Evolutionary conservation across 2,329 filamentous ascomycete species (phyloP).

Genomic region (Nakataea oryzae): DNA sequence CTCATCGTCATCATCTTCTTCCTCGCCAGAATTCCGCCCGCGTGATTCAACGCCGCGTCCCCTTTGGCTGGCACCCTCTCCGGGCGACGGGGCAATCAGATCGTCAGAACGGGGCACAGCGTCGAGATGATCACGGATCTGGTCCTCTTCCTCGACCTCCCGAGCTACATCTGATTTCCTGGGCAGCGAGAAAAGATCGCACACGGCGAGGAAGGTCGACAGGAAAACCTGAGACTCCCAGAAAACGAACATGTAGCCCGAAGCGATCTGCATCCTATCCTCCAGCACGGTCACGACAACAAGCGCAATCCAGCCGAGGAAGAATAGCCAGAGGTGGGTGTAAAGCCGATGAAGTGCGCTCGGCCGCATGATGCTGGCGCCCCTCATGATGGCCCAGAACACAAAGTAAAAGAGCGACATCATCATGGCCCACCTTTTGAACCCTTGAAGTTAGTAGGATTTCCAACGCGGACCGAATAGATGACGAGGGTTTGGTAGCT

Average conservation of each 20-base stretch:
- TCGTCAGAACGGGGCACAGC: slow-evolving; percentile 19
- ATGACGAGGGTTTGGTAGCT: slow-evolving; percentile 13
- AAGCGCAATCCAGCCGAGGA: slow-evolving; percentile 61
- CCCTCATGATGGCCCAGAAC: slow-evolving; percentile 74
- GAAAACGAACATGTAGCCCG: slow-evolving; percentile 74
- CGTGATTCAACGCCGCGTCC: slow-evolving; percentile 14
- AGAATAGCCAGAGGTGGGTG: slow-evolving; percentile 73
- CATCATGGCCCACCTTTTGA: slow-evolving; percentile 66
- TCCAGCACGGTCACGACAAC: slow-evolving; percentile 66
- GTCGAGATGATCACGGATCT: slow-evolving; percentile 25
- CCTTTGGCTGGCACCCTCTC: slow-evolving; percentile 15
- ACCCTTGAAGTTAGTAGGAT: background rate
- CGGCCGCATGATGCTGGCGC: slow-evolving; percentile 69
- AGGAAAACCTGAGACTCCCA: slow-evolving; percentile 68
- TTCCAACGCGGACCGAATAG: background rate
- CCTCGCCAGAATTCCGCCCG: slow-evolving; percentile 11
- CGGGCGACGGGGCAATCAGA: slow-evolving; percentile 28
- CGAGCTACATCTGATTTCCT: slow-evolving; percentile 60
- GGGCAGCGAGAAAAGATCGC: slow-evolving; percentile 71
- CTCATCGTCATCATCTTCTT: slow-evolving; percentile 24
- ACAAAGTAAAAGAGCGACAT: slow-evolving; percentile 68
- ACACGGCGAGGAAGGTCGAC: slow-evolving; percentile 62
- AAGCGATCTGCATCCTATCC: slow-evolving; percentile 59
- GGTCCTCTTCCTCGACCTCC: slow-evolving; percentile 40
- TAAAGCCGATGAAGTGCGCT: slow-evolving; percentile 80